Evolutionary conservation across 2,329 filamentous ascomycete genomes (phyloP).

Genomic region (Fusarium agapanthi): DNA sequence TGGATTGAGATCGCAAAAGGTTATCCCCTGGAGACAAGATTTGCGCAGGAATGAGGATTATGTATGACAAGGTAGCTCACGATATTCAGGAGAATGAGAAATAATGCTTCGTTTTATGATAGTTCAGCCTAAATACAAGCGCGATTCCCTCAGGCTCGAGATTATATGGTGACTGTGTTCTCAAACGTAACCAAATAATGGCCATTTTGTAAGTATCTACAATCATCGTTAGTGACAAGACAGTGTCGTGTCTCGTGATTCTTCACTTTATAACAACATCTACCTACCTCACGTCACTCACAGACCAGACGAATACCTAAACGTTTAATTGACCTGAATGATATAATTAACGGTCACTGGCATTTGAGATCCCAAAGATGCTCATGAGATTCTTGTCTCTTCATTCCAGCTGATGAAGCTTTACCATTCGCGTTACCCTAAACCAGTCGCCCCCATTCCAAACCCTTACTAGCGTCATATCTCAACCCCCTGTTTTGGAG

Average conservation of each 20-base stretch:
- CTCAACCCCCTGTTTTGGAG: constrained; percentile 9
- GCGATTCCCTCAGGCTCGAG: no score
- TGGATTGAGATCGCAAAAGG: not conserved
- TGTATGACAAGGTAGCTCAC: not conserved
- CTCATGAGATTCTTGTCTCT: not conserved
- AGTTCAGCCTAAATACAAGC: no score
- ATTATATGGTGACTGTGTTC: not conserved
- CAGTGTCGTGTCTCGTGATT: no score
- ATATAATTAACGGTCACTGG: not conserved
- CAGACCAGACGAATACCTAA: no score
- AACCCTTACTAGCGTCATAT: constrained; percentile 25
- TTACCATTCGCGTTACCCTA: constrained; percentile 17
- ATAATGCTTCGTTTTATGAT: not conserved
- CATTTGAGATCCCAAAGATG: not conserved
- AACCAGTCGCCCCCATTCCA: constrained; percentile 22
- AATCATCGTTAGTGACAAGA: no score
- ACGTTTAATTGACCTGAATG: no score
- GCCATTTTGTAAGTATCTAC: no score
- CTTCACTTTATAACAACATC: no score
- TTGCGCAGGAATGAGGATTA: not conserved
- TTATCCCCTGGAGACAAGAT: not conserved
- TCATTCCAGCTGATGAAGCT: not conserved
- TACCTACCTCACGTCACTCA: no score
- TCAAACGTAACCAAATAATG: no score
- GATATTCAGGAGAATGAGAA: no score